phyloP scores from a whole-genome alignment of 2,329 filamentous ascomycete genomes.

The Colletotrichum tabaci region DNA sequence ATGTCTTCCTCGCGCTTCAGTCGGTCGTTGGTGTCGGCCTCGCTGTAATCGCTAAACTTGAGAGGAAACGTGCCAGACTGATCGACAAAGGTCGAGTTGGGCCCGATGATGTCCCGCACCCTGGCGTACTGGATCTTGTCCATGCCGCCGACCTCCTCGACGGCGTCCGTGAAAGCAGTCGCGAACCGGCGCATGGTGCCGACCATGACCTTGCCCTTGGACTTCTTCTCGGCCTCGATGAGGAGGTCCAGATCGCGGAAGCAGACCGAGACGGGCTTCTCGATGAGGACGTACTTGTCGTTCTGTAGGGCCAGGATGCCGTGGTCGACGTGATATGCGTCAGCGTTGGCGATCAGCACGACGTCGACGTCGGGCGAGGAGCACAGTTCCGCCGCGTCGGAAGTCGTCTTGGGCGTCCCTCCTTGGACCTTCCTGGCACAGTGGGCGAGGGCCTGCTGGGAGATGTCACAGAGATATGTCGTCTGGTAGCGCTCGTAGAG shows the following conservation, averaged over 20 bases:
- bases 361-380: slow-evolving; percentile 62
- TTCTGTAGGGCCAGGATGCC: slow-evolving; percentile 65
- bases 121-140: slow-evolving; percentile 70
- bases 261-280: slow-evolving; percentile 70
- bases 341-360: slow-evolving; percentile 66
- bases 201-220: slow-evolving; percentile 66
- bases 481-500: slow-evolving; percentile 61
- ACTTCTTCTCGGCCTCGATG: slow-evolving; percentile 62
- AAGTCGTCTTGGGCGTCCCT: slow-evolving; percentile 50
- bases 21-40: slow-evolving; percentile 46
- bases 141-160: slow-evolving; percentile 67
- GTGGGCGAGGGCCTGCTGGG: slow-evolving; percentile 49
- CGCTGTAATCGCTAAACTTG: slow-evolving; percentile 58
- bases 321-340: slow-evolving; percentile 69
- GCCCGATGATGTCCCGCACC: slow-evolving; percentile 63
- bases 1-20: slow-evolving; percentile 46
- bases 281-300: slow-evolving; percentile 71
- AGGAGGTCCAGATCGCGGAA: slow-evolving; percentile 62
- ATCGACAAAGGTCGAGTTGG: slow-evolving; percentile 63
- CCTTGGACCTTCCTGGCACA: slow-evolving; percentile 46
- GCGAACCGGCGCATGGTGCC: slow-evolving; percentile 76
- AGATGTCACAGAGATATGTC: slow-evolving; percentile 67
- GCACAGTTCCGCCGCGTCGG: slow-evolving; percentile 58
- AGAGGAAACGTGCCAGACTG: slow-evolving; percentile 64
- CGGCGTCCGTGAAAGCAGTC: slow-evolving; percentile 65